These are phyloP conservation scores for Apiospora kogelbergensis DNA, from an alignment of 2,329 filamentous ascomycete genomes.

Conservation along the genomic window DNA sequence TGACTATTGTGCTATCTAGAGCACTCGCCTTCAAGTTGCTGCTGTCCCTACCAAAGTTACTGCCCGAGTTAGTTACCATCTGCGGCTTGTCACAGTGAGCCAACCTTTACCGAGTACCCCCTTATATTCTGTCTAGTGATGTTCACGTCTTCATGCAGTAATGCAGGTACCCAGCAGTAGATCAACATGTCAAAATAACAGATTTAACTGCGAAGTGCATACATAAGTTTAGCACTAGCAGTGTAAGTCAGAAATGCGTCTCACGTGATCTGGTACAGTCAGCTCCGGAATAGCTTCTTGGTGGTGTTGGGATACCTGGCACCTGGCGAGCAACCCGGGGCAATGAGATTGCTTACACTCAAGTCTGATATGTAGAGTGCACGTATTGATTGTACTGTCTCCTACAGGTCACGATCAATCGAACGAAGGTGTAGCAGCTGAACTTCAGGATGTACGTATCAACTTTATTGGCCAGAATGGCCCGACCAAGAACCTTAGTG, in stretches of 20 bases:
- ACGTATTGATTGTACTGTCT: not conserved
- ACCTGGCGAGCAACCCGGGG: not conserved
- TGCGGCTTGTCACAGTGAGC: not conserved
- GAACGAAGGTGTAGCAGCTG: not conserved
- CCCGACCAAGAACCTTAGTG: not conserved
- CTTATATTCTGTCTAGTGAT: not conserved
- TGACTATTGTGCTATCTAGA: no score
- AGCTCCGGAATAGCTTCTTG: not conserved
- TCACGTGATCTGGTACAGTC: not conserved
- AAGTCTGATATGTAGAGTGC: not conserved
- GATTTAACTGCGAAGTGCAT: not conserved
- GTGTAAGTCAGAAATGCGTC: not conserved
- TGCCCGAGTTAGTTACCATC: not conserved
- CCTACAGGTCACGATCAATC: not conserved
- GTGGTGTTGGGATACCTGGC: not conserved
- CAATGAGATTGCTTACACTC: no score
- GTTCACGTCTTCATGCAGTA: not conserved
- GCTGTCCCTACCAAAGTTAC: not conserved
- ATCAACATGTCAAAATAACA: not conserved
- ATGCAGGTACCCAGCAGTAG: constrained; percentile 2
- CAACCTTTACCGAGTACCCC: not conserved
- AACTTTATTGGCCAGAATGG: not conserved
- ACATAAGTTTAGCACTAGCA: not conserved
- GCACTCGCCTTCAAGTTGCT: no score
- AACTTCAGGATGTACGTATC: not conserved